Evolutionary conservation across 1,139 yeast genomes (phyloP).

Genomic region (Diutina sp.): DNA sequence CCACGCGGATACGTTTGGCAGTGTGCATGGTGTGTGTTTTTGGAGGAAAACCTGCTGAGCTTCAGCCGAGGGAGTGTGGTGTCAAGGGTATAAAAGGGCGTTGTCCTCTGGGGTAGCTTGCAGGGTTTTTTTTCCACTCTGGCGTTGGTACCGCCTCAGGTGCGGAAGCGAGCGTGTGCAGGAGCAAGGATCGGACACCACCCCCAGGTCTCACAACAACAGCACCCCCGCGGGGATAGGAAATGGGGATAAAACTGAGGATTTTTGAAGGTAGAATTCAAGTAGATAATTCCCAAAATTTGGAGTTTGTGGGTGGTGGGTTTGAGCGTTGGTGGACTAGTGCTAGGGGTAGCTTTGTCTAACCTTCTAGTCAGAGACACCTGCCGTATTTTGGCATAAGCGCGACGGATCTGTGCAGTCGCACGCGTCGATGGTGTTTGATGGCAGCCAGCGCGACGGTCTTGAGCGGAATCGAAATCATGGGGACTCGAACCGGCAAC

Average conservation of each 20-base stretch:
- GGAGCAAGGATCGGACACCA: neutral
- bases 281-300: too few species aligned
- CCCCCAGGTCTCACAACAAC: neutral
- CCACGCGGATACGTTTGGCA: neutral
- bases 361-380: too few species aligned
- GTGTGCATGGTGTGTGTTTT: neutral
- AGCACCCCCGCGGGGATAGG: too few species aligned
- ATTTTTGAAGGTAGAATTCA: too few species aligned
- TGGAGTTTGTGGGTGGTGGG: too few species aligned
- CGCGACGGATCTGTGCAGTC: neutral
- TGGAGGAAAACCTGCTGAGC: neutral
- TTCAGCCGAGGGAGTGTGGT: neutral
- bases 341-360: too few species aligned
- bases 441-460: neutral
- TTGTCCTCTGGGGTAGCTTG: neutral
- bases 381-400: neutral
- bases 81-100: too few species aligned
- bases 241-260: too few species aligned
- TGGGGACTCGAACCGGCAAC: too few species aligned
- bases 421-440: neutral
- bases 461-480: too few species aligned
- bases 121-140: neutral
- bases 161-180: neutral
- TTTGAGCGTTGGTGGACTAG: too few species aligned
- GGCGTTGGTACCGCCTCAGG: neutral